Base-by-base conservation (phyloP, 208 protist species). In the Leishmania mexicana region DNA sequence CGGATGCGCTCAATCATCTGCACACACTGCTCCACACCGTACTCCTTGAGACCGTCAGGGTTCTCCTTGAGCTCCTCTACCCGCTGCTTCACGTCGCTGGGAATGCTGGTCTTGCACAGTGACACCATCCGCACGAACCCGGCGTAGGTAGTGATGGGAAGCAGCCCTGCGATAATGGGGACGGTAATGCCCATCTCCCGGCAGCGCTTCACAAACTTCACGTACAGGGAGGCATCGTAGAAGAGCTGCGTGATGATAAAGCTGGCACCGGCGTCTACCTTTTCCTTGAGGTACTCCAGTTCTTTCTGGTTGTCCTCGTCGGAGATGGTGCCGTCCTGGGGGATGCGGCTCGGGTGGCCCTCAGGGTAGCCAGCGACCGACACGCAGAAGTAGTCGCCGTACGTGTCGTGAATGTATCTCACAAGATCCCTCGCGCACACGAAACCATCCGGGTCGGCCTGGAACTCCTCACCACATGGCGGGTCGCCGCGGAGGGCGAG, bases 211-310 rank as follows among this genome's bases (percentile, higher is more conserved):
- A 97, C 92, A 81, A 98, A 99, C 21, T 94, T 81, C 49, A 98
- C 87, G 85, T 99, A 99, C 24, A 96, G 76, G 68, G 94, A 74
- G 13, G 91, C 85, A 75, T 99, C 98, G 85, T 99, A 99, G 81
- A 99, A 99, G 19, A 99, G 87, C 90, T 99, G 98, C 11, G 98
- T 99, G 81, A 99, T 96, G 88, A 99, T 96, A 60, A 99, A 68
- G 80, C 98, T 94, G 21, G 98, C 99, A 11, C 99, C 98, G 10
- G 98, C 98, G 79, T 99, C 98, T 42, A 99, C 95, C 86, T 99
- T 99, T 35, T 90, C 89, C 84, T 99, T 99, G 17, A 99, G 91
- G 81, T 99, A 93, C 28, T 84, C 38, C 67, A 99, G 77, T 83
- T 99, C 98, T 42, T 92, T 81, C 68, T 94, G 85, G 57, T 94